Conservation (phyloP, 768 basidiomycete species). For the Dendrothele bispora region DNA sequence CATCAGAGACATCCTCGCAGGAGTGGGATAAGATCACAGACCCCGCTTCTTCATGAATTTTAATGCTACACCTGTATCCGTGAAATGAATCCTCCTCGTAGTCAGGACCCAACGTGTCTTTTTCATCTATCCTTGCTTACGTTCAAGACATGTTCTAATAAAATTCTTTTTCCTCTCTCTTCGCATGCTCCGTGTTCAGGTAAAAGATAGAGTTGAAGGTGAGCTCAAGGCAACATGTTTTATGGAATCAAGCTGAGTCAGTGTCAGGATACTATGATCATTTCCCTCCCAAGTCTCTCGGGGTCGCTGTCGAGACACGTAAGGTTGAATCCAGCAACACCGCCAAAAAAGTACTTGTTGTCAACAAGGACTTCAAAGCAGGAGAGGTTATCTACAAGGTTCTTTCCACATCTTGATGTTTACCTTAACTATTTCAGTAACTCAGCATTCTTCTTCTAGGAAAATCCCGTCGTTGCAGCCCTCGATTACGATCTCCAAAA, state of each 20-base stretch:
- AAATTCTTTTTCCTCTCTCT: constrained; percentile 41
- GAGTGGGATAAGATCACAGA: constrained; percentile 90
- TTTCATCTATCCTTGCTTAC: constrained; percentile 4
- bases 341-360: constrained; percentile 57
- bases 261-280: constrained; percentile 69
- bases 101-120: constrained; percentile 2
- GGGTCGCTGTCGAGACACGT: constrained; percentile 58
- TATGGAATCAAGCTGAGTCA: constrained; percentile 13
- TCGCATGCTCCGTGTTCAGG: constrained; percentile 39
- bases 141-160: constrained; percentile 54
- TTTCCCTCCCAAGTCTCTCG: constrained; percentile 75
- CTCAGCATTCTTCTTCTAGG: constrained; percentile 41
- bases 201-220: constrained; percentile 74
- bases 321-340: constrained; percentile 19
- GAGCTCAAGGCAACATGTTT: constrained; percentile 35
- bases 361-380: constrained; percentile 62
- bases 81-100: constrained; percentile 10
- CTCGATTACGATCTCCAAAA: constrained; percentile 73
- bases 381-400: constrained; percentile 83
- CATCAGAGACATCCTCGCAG: constrained; percentile 85
- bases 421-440: constrained; percentile 6
- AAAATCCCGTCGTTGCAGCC: constrained; percentile 68
- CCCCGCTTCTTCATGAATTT: constrained; percentile 44
- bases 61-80: constrained; percentile 14
- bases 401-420: constrained; percentile 7